These are phyloP conservation scores for Pseudocercospora fijiensis DNA, from an alignment of 2,329 filamentous ascomycete genomes.

Conservation along the genomic window DNA sequence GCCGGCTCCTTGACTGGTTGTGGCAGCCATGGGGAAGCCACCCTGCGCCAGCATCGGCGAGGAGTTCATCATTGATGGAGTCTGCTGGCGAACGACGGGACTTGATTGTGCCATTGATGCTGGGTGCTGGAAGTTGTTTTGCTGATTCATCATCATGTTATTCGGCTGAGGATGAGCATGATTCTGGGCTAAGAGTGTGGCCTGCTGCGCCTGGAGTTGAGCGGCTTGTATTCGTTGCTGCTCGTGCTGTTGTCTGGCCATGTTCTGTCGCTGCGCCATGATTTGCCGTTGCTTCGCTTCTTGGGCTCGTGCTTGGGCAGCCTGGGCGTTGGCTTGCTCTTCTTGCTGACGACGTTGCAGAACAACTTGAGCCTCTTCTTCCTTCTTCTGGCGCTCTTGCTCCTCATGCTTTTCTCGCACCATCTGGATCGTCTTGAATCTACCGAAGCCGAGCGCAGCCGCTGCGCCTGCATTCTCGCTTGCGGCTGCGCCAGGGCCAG, in stretches of 20 bases:
- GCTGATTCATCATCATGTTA: conserved; percentile 38
- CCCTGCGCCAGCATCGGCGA: conserved; percentile 45
- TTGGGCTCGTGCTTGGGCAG: conserved; percentile 50
- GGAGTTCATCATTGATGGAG: conserved; percentile 47
- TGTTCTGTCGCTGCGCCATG: conserved; percentile 42
- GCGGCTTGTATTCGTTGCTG: conserved; percentile 34
- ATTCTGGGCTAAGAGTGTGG: conserved; percentile 27
- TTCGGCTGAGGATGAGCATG: conserved; percentile 44
- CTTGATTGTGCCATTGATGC: conserved; percentile 56
- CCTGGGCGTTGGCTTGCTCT: conserved; percentile 47
- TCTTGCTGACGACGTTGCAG: conserved; percentile 39
- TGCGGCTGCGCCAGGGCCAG: conserved; percentile 58
- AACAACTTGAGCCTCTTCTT: conserved; percentile 56
- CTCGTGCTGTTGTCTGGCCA: conserved; percentile 27
- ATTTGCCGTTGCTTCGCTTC: conserved; percentile 48
- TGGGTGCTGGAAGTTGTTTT: conserved; percentile 51
- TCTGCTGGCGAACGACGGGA: conserved; percentile 54
- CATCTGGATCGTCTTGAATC: conserved; percentile 86
- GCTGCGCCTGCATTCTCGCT: conserved; percentile 69
- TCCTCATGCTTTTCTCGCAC: conserved; percentile 61
- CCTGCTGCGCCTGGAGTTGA: conserved; percentile 30
- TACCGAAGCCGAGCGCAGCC: conserved; percentile 78
- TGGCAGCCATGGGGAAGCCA: conserved; percentile 55
- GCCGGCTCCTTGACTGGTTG: conserved; percentile 64
- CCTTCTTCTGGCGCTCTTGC: conserved; percentile 57